These are phyloP conservation scores for Hypoxylon sp. DNA, from an alignment of 2,329 filamentous ascomycete genomes.

Conservation along the genomic window DNA sequence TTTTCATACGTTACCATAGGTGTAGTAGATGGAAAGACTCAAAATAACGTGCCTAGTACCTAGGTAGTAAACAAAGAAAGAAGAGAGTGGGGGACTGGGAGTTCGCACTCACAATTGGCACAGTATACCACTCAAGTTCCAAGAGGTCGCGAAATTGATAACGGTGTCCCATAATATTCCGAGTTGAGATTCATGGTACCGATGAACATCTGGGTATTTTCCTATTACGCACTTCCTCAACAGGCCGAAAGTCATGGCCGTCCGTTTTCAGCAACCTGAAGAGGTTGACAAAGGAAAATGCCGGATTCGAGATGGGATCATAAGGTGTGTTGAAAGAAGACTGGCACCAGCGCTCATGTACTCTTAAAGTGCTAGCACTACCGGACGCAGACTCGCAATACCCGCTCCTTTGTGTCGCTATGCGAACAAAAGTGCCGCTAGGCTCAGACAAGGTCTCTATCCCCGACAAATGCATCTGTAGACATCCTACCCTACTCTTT, in stretches of 20 bases:
- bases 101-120: neutral
- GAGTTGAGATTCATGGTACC: neutral
- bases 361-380: neutral
- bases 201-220: neutral
- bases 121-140: neutral
- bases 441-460: slow-evolving; percentile 3
- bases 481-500: neutral
- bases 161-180: neutral
- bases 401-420: slow-evolving; percentile 30
- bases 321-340: slow-evolving; percentile 6
- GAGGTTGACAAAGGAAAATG: slow-evolving; percentile 1
- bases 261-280: slow-evolving; percentile 20
- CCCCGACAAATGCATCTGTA: neutral
- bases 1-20: neutral
- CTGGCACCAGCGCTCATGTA: neutral
- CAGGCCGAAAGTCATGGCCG: neutral
- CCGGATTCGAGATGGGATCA: slow-evolving; percentile 12
- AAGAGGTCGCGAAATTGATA: neutral
- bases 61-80: neutral
- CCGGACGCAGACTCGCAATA: slow-evolving; percentile 23
- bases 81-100: neutral
- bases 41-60: neutral
- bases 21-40: neutral
- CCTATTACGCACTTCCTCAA: neutral
- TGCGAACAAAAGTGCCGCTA: slow-evolving; percentile 30